phyloP scores from a whole-genome alignment of 2,329 filamentous ascomycete genomes.

The Fusarium verticillioides region DNA sequence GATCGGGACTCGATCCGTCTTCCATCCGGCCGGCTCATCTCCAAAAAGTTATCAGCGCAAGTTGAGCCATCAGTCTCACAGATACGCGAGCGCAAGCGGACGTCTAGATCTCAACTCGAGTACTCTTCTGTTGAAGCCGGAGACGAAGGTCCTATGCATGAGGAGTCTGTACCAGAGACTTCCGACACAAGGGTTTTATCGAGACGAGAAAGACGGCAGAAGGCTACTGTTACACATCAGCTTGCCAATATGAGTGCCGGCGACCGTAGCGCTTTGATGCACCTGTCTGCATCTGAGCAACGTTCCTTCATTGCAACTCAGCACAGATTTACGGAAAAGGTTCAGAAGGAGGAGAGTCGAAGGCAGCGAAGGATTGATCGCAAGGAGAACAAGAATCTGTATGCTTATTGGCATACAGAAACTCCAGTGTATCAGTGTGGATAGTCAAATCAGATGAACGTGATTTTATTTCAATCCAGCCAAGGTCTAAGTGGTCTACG shows the following conservation, averaged over 20 bases:
- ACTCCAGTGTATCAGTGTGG: slow-evolving; percentile 13
- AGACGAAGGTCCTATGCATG: fast-evolving
- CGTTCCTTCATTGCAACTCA: not conserved
- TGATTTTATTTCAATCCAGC: not conserved
- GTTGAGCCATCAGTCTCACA: not conserved
- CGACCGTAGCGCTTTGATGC: slow-evolving; percentile 2
- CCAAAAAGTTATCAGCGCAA: slow-evolving; percentile 3
- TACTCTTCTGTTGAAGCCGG: not conserved
- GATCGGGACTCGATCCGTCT: not conserved
- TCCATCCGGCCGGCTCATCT: slow-evolving; percentile 6
- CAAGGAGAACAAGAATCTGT: slow-evolving; percentile 13
- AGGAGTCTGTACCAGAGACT: fast-evolving
- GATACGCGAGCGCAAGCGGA: fast-evolving
- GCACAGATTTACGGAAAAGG: slow-evolving; percentile 1
- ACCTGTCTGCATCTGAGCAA: slow-evolving; percentile 4
- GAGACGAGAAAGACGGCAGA: not conserved
- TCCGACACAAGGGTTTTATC: not conserved
- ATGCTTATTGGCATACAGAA: slow-evolving; percentile 23
- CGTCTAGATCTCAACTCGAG: not conserved
- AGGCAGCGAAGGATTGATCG: slow-evolving; percentile 14
- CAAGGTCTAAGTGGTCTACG: not conserved
- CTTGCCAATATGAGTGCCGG: not conserved
- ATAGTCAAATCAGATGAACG: not conserved
- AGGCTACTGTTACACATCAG: not conserved
- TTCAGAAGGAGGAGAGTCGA: slow-evolving; percentile 8